Evolutionary conservation across 2,329 filamentous ascomycete species (phyloP).

Genomic region (Talaromyces sp.): DNA sequence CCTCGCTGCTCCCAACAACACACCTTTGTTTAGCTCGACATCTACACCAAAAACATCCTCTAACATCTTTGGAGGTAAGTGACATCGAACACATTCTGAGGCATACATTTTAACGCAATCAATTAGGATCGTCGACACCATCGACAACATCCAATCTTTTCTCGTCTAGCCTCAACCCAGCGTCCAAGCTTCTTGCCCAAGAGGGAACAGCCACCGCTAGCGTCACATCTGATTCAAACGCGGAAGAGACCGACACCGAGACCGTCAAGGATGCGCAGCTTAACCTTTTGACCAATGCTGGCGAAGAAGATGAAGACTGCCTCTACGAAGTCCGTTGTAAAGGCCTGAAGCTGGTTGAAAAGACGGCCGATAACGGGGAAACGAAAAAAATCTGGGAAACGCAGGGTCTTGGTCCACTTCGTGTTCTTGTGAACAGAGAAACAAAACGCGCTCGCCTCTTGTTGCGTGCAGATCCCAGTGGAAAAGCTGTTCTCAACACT

Average conservation of each 20-base stretch:
- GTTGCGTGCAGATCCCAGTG: constrained; percentile 71
- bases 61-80: constrained; percentile 19
- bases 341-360: constrained; percentile 60
- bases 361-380: constrained; percentile 19
- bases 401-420: constrained; percentile 69
- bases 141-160: constrained; percentile 11
- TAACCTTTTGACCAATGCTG: constrained; percentile 65
- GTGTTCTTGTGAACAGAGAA: constrained; percentile 70
- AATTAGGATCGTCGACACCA: constrained; percentile 2
- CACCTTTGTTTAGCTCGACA: constrained; percentile 13
- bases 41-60: constrained; percentile 9
- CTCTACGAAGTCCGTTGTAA: constrained; percentile 71
- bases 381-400: constrained; percentile 55
- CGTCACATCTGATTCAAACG: constrained; percentile 20
- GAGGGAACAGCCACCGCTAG: constrained; percentile 29
- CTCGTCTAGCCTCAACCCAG: constrained; percentile 8
- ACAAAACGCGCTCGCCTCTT: constrained; percentile 67
- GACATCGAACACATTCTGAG: not conserved
- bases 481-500: constrained; percentile 72
- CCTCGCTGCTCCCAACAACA: not conserved
- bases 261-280: constrained; percentile 60
- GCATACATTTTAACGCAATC: not conserved
- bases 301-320: constrained; percentile 70
- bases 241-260: constrained; percentile 24
- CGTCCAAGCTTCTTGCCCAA: constrained; percentile 10